phyloP scores from a whole-genome alignment of 179 eudicot species.

The Spergularia azorica region DNA sequence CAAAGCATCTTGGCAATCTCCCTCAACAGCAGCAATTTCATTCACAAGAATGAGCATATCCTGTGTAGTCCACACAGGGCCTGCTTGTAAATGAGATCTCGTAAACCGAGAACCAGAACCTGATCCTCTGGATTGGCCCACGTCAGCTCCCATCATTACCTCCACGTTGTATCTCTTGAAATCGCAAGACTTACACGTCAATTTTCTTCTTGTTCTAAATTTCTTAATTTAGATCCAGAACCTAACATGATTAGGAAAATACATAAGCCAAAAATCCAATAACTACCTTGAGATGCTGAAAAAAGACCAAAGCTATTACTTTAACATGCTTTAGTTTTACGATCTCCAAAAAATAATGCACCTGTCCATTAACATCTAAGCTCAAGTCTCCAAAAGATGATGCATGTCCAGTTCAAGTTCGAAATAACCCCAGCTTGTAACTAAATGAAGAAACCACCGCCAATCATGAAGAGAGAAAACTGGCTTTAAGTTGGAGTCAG shows the following conservation, averaged over 20 bases:
- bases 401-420: conserved; percentile 24
- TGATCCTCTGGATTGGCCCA: conserved; percentile 25
- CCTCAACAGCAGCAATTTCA: conserved; percentile 60
- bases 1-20: conserved; percentile 55
- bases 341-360: neutral
- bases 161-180: conserved; percentile 9
- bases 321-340: neutral
- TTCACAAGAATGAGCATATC: conserved; percentile 66
- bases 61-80: conserved; percentile 61
- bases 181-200: conserved; percentile 8
- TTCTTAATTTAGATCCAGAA: conserved; percentile 16
- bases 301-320: neutral
- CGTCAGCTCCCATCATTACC: conserved; percentile 27
- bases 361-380: too few relatives aligned
- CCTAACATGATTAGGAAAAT: conserved; percentile 21
- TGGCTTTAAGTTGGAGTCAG: neutral
- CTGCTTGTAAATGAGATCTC: conserved; percentile 60
- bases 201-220: neutral
- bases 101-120: conserved; percentile 54
- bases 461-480: conserved; percentile 6
- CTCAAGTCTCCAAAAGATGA: too few relatives aligned
- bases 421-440: conserved; percentile 11
- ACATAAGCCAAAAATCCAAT: neutral
- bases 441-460: neutral
- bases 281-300: too few relatives aligned